Percentiles rank a stretch among this genome's conserved stretches.
Conservation (phyloP, 1,284 basidiomycete species). For the Rhodotorula sp. region DNA sequence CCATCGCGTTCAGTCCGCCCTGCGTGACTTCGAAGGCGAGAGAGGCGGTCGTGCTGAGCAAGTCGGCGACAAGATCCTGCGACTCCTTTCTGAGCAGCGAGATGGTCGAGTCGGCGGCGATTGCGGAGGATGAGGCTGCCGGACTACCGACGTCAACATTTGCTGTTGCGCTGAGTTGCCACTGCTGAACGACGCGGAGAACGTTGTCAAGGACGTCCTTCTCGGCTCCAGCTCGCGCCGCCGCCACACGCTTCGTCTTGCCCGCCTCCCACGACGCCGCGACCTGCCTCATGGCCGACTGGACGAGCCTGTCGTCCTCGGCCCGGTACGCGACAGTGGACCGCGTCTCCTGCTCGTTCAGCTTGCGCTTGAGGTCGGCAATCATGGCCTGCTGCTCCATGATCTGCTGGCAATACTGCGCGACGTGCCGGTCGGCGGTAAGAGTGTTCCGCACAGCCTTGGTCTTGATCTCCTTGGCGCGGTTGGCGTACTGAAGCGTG, state of each 20-base stretch:
- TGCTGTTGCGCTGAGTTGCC: conserved; percentile 22
- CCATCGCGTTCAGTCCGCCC: conserved; percentile 6
- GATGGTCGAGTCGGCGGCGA: conserved; percentile 10
- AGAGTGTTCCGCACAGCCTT: conserved; percentile 86
- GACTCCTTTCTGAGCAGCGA: conserved; percentile 9
- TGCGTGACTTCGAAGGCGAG: conserved; percentile 8
- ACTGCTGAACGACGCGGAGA: conserved; percentile 16
- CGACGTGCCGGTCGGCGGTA: conserved; percentile 87
- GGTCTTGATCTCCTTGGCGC: conserved; percentile 94
- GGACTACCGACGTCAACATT: conserved; percentile 2
- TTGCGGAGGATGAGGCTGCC: neutral
- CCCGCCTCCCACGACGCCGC: conserved; percentile 26
- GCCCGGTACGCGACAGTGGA: conserved; percentile 26
- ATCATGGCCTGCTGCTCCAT: conserved; percentile 45
- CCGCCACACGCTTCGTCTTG: conserved; percentile 7
- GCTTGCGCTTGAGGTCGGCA: conserved; percentile 38
- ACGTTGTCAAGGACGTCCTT: conserved; percentile 8
- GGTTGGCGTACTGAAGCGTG: conserved; percentile 90
- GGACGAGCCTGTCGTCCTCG: conserved; percentile 26
- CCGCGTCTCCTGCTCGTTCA: conserved; percentile 15
- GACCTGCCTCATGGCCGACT: conserved; percentile 25
- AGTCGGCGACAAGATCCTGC: conserved; percentile 14
- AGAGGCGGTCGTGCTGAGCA: neutral
- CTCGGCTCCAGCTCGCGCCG: conserved; percentile 20
- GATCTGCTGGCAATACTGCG: conserved; percentile 62